Percentiles rank a stretch among this genome's conserved stretches.
phyloP scores from a whole-genome alignment of 2,329 filamentous ascomycete species.

The Cryphonectria japonica region DNA sequence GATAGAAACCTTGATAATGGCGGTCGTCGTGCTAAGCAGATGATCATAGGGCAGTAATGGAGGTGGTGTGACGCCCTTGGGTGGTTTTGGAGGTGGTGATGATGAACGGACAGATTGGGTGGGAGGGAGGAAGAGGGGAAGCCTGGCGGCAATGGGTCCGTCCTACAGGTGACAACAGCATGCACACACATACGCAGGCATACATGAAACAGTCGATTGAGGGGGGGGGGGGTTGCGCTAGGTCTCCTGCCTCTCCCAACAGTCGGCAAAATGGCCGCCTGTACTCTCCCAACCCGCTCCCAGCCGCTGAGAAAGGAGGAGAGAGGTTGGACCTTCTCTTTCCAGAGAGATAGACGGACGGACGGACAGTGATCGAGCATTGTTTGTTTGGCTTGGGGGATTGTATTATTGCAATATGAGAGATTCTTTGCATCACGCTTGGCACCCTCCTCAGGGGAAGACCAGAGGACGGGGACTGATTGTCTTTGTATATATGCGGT shows the following conservation, averaged over 20 bases:
- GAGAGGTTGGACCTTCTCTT: not conserved
- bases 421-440: constrained; percentile 10
- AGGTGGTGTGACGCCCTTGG: not conserved
- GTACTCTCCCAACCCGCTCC: not conserved
- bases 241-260: not conserved
- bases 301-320: not conserved
- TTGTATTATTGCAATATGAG: constrained; percentile 22
- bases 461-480: not conserved
- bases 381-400: not conserved
- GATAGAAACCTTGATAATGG: constrained; percentile 16
- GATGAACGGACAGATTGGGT: not conserved
- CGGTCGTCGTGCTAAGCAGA: constrained; percentile 16
- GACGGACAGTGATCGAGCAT: not conserved
- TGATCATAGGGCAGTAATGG: constrained; percentile 23
- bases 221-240: not conserved
- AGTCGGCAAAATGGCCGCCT: not conserved
- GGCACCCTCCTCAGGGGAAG: not conserved
- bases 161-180: not conserved
- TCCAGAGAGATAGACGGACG: not conserved
- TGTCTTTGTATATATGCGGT: not conserved
- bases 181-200: constrained; percentile 7
- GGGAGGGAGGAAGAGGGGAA: not conserved
- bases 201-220: not conserved
- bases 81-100: not conserved
- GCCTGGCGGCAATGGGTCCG: not conserved